Evolutionary conservation across 176 grass and related monocot genomes (phyloP).

Genomic region (Bromus sterilis): DNA sequence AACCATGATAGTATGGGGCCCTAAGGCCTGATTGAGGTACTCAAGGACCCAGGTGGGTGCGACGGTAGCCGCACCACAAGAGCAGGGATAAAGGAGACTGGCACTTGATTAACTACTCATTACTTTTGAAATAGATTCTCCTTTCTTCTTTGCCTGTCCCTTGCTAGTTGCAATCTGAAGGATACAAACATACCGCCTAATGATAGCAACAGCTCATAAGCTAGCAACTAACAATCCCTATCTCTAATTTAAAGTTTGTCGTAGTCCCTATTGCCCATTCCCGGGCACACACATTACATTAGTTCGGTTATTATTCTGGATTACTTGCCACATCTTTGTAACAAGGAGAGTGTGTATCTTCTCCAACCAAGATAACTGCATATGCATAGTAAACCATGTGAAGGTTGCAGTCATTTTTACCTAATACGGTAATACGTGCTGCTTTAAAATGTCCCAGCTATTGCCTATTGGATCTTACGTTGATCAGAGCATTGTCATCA

Average conservation of each 20-base stretch:
- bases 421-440: not conserved
- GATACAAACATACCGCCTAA: not conserved
- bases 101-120: not conserved
- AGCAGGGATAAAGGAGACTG: not conserved
- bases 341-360: not conserved
- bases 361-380: not conserved
- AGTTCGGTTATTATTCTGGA: not conserved
- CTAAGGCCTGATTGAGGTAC: not conserved
- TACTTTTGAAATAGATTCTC: not conserved
- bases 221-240: not conserved
- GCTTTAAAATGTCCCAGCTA: not conserved
- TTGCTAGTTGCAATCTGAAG: not conserved
- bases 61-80: not conserved
- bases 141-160: not conserved
- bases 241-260: not conserved
- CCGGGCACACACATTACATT: not conserved
- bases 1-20: not conserved
- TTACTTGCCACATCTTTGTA: not conserved
- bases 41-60: not conserved
- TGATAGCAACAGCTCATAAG: not conserved
- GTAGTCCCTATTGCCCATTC: not conserved
- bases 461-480: slow-evolving; percentile 5
- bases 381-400: not conserved
- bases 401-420: not conserved
- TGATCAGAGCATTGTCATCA: not conserved